Base-by-base conservation (phyloP, 306 rosid species). In the Arachis stenosperma region DNA sequence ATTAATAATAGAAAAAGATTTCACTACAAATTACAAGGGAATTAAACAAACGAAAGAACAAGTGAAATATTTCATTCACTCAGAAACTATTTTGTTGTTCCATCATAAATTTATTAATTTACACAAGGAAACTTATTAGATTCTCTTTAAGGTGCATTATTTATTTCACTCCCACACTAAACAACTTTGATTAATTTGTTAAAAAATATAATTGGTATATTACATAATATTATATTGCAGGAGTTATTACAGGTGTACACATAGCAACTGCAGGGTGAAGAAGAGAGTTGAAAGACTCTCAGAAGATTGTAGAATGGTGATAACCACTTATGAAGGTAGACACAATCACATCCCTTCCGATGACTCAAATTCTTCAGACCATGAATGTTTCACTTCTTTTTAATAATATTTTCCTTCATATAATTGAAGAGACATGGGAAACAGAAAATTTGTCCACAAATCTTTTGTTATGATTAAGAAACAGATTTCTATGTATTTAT, bases 281-380 rank as follows among this genome's bases (percentile, higher is more conserved):
- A 92, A 92, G 82, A 83, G 97, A 62, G 93, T 92, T 48, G 98
- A 92, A 81, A 73, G 98, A 70, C 83, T 92, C 15, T 92, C 98
- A 9, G 98, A 92, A 71, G 98, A 92, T 73, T 92, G 98, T 76
- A 90, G 96, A 42, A 89, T 92, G 98, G 98, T 92, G 60, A 89
- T 92, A 66, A 92, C 98, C 41, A 92, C 98, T 0, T 92, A 92
- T 5, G 98, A 92, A 85, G 98, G 98, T 6, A 88, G 98, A 81
- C 98, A 92, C 87, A 89, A 92, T 74, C 98, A 92, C 84, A 62
- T 84, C 39, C 93, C 98, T 17, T 89, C 85, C 48, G 96, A 92
- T 33, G 98, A 89, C 73, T 88, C 93, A 1, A 92, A 82, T 71
- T 90, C 92, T 43, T 86, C 96, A 0, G 96, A 92, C 40, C 90